Evolutionary conservation across 169 alveolate species (phyloP).

Genomic region (Fabrea salina): DNA sequence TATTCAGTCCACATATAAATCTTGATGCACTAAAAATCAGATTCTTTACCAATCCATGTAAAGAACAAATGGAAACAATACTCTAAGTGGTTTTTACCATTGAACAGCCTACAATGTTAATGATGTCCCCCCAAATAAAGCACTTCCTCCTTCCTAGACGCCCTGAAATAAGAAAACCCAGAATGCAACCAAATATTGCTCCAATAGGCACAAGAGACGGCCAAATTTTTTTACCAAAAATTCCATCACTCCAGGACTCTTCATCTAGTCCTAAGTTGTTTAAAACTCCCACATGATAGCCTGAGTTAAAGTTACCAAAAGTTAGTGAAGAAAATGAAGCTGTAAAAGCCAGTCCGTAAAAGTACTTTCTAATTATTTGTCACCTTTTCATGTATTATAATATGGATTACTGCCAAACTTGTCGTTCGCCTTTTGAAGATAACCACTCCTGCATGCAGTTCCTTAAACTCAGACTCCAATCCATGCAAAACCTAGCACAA

Average conservation of each 20-base stretch:
- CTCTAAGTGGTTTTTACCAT: slow-evolving; percentile 6
- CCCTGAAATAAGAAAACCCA: not conserved
- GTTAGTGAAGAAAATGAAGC: not conserved
- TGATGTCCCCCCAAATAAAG: not conserved
- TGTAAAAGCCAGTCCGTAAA: not conserved
- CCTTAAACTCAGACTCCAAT: too few species aligned
- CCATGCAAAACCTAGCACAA: too few species aligned
- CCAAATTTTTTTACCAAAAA: not conserved
- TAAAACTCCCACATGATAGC: slow-evolving; percentile 2
- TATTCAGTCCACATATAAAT: not conserved
- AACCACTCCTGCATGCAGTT: too few species aligned
- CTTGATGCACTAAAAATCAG: not conserved
- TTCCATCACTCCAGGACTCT: not conserved
- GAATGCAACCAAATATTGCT: slow-evolving; percentile 23
- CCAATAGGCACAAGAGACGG: not conserved
- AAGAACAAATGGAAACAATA: not conserved
- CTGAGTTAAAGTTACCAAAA: not conserved
- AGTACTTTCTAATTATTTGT: too few species aligned
- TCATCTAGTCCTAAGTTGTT: not conserved
- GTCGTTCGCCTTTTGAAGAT: too few species aligned
- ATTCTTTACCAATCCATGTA: not conserved
- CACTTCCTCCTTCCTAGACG: slow-evolving; percentile 1
- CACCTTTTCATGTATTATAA: too few species aligned
- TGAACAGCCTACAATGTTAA: not conserved
- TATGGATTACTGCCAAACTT: too few species aligned